phyloP scores from a whole-genome alignment of 345 rosid genomes.

The Noccaea bulbosa region DNA sequence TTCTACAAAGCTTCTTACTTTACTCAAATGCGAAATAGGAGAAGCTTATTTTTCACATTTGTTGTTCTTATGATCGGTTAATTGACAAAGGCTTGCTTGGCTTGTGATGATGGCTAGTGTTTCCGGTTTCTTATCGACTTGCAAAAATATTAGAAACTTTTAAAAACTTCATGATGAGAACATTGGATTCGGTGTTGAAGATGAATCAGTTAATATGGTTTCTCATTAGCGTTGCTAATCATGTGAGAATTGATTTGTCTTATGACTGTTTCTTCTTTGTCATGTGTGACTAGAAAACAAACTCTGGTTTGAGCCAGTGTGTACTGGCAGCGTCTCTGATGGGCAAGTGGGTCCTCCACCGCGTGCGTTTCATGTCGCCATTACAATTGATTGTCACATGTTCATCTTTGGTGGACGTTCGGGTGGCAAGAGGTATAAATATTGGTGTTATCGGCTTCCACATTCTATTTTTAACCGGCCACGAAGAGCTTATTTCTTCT shows the following conservation, averaged over 20 bases:
- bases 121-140: not conserved
- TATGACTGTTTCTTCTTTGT: constrained; percentile 19
- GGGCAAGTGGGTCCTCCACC: constrained; percentile 87
- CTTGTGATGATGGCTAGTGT: constrained; percentile 6
- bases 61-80: not conserved
- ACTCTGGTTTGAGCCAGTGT: constrained; percentile 91
- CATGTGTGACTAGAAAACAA: constrained; percentile 64
- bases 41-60: not conserved
- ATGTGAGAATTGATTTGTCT: not conserved
- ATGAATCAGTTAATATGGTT: not conserved
- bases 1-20: not conserved
- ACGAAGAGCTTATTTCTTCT: not conserved
- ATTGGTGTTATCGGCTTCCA: not conserved
- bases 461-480: not conserved
- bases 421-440: constrained; percentile 66
- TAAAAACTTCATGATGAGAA: constrained; percentile 6
- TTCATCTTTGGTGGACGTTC: constrained; percentile 96
- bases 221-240: not conserved
- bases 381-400: constrained; percentile 91
- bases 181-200: constrained; percentile 1
- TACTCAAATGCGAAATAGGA: not conserved
- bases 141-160: not conserved
- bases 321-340: constrained; percentile 81
- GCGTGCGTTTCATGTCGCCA: constrained; percentile 93
- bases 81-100: not conserved